phyloP scores from a whole-genome alignment of 768 basidiomycete species.

The Tricholoma sp. region DNA sequence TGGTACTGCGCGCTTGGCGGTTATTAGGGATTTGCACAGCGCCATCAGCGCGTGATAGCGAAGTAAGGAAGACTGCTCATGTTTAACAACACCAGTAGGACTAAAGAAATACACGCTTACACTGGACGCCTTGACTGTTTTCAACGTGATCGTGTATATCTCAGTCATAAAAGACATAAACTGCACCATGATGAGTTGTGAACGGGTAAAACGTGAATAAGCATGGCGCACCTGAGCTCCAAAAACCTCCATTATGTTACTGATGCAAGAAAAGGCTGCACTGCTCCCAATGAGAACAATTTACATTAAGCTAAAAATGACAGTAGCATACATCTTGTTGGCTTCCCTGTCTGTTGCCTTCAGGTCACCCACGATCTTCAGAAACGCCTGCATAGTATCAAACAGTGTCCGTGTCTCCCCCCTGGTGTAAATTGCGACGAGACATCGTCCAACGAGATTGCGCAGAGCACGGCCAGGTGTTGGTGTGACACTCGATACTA shows the following conservation, averaged over 20 bases:
- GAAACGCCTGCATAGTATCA: conserved; percentile 75
- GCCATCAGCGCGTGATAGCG: conserved; percentile 77
- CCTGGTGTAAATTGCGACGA: conserved; percentile 66
- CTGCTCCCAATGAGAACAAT: conserved; percentile 30
- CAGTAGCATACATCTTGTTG: conserved; percentile 55
- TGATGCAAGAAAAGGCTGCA: conserved; percentile 81
- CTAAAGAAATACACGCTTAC: conserved; percentile 20
- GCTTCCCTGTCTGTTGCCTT: conserved; percentile 62
- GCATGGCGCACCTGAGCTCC: conserved; percentile 68
- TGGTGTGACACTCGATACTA: conserved; percentile 56
- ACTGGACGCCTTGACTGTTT: conserved; percentile 72
- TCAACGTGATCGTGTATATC: conserved; percentile 60
- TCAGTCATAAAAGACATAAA: conserved; percentile 96
- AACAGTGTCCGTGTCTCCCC: conserved; percentile 85
- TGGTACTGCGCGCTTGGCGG: conserved; percentile 79
- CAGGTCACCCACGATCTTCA: conserved; percentile 70
- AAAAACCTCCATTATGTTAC: conserved; percentile 81
- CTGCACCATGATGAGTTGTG: conserved; percentile 32
- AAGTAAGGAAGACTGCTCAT: conserved; percentile 65
- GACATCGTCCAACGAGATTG: conserved; percentile 71
- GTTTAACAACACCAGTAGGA: neutral
- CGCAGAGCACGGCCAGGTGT: conserved; percentile 84
- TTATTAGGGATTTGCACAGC: conserved; percentile 72
- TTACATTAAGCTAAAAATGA: neutral
- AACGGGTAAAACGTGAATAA: neutral